Evolutionary conservation across 805 yeast genomes (phyloP).

Genomic region (Brettanomyces sp.): DNA sequence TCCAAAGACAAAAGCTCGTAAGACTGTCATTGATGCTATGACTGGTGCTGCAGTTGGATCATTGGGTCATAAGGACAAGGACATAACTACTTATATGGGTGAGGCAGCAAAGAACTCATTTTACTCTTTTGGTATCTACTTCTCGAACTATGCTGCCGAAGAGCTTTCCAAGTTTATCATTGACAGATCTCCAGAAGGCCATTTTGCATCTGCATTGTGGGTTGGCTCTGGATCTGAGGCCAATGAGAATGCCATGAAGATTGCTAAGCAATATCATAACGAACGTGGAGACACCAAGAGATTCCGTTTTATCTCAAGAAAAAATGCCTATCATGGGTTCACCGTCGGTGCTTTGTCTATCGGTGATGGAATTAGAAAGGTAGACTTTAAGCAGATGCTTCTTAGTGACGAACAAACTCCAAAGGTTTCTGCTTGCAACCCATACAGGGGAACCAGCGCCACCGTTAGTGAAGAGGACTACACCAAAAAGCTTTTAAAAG

Average conservation of each 20-base stretch:
- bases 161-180: slow-evolving; percentile 35
- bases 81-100: slow-evolving; percentile 29
- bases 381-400: slow-evolving; percentile 21
- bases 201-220: slow-evolving; percentile 33
- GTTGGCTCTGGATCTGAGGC: slow-evolving; percentile 75
- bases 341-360: slow-evolving; percentile 37
- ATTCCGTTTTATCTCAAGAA: slow-evolving; percentile 33
- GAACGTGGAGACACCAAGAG: slow-evolving; percentile 35
- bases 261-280: slow-evolving; percentile 42
- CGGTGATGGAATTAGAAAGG: slow-evolving; percentile 29
- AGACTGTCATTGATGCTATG: slow-evolving; percentile 31
- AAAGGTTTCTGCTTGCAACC: slow-evolving; percentile 20
- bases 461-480: slow-evolving; percentile 27
- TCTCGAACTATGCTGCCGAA: slow-evolving; percentile 34
- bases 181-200: slow-evolving; percentile 29
- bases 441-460: slow-evolving; percentile 11
- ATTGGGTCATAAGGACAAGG: slow-evolving; percentile 35
- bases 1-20: slow-evolving; percentile 29
- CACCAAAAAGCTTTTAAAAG: slow-evolving; percentile 25
- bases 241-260: slow-evolving; percentile 70
- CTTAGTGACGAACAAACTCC: slow-evolving; percentile 16
- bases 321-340: slow-evolving; percentile 41
- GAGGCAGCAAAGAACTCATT: slow-evolving; percentile 27
- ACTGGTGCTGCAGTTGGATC: slow-evolving; percentile 50
- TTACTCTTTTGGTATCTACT: slow-evolving; percentile 26